Evolutionary conservation across 495 filamentous ascomycete genomes (phyloP), one percentile per base, ranked within the genome.

Genomic region (Astrothelium macrocarpum): DNA sequence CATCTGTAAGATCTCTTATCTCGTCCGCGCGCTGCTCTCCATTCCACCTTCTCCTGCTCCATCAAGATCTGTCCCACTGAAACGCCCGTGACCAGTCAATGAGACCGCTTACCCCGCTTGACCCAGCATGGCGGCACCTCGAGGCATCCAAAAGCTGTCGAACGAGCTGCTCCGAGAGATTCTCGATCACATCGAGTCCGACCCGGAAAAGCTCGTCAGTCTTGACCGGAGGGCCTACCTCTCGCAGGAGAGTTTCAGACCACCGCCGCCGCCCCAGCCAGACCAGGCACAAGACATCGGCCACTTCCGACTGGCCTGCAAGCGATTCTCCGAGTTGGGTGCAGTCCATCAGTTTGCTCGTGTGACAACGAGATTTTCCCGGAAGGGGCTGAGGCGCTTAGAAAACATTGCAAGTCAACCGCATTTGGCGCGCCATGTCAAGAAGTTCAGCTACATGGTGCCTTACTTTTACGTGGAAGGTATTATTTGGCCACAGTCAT

Each of bases 361-460:
- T 39, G 81, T 90, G 43, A 78, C 78, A 10, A 76, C 84, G 25
- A 80, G 87, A 36, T 89, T 88, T 65, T 85, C 83, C 4, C 65
- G 68, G 14, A 75, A 79, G 60, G 87, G 84, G 1, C 82, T 90
- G 60, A 71, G 75, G 32, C 75, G 81, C 53, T 71, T 90, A 53
- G 79, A 84, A 25, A 75, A 75, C 20, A 78, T 84, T 36, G 74
- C 77, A 28, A 67, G 67, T 32, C 73, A 75, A 53, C 70, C 72
- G 16, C 80, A 85, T 69, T 77, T 87, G 23, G 81, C 83, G 39
- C 78, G 75, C 65, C 80, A 85, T 74, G 84, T 87, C 58, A 83
- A 79, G 72, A 82, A 85, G 69, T 84, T 90, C 71, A 86, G 83
- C 67, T 90, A 90, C 71, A 81, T 89, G 75, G 82, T 89, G 71